A percentile compares a stretch with the other conserved stretches of the same genome.
These are phyloP conservation scores for Funneliformis caledonium DNA, from an alignment of 371 early-diverging fungal species.

Conservation along the genomic window DNA sequence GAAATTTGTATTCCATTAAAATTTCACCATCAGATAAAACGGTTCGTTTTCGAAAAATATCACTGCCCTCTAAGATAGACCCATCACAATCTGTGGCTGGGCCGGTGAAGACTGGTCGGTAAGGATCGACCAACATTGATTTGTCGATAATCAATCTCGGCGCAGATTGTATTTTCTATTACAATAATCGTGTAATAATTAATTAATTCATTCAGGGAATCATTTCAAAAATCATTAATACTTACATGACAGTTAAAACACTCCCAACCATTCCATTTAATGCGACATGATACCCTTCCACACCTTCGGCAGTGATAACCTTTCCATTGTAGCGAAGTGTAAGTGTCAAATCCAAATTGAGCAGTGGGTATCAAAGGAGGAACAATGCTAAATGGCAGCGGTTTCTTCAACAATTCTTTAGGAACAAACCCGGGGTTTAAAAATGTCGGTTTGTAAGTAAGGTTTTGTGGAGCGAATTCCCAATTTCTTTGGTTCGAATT, in stretches of 20 bases:
- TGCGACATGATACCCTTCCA: constrained; percentile 3
- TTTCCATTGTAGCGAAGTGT: background rate
- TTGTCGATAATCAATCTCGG: background rate
- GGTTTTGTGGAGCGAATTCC: background rate
- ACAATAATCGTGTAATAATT: background rate
- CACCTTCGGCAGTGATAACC: constrained; percentile 2
- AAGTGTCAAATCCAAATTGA: background rate
- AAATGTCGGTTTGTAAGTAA: background rate
- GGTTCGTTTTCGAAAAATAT: background rate
- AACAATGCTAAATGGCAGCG: background rate
- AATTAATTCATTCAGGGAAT: background rate
- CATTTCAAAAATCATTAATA: background rate
- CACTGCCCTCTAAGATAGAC: background rate
- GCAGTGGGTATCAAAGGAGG: background rate
- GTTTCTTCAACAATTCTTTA: too few relatives aligned
- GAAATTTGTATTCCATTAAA: background rate
- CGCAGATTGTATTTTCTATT: background rate
- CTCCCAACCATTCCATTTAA: background rate
- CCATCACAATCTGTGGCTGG: background rate
- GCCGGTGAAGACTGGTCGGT: background rate
- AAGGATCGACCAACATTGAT: background rate
- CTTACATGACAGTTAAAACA: background rate
- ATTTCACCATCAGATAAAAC: background rate
- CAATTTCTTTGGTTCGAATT: background rate
- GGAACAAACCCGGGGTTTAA: background rate